Base-by-base conservation (phyloP, 192 early-diverging fungal genomes). In the Coemansia sp. region DNA sequence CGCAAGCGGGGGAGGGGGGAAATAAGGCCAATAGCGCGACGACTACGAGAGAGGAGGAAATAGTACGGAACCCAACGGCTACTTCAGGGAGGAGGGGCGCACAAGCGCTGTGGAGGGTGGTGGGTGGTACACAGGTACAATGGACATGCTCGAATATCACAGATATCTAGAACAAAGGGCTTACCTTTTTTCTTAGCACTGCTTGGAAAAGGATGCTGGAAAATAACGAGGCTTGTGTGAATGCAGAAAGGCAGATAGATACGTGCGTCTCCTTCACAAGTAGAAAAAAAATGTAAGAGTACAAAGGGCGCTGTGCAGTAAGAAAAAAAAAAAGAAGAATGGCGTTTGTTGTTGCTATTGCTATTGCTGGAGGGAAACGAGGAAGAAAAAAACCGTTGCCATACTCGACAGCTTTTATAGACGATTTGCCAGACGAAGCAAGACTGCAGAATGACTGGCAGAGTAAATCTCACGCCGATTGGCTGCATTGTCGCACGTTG, bases 401-500 rank as follows among this genome's bases (percentile, higher is more conserved):
- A 16, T 34, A 20, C 58, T 38, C 58, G 58, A 36, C 36, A 34
- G 20, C 31, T 18, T 61, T 61, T 61, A 61, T 61, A 61, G 34
- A 36, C 58, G 55, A 58, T 34, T 58, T 33, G 5, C 29, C 22
- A 58, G 31, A 6, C 15, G 31, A 38, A 18, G 16, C 44, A n/a
- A 46, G 44, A 46, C 44, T 46, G 18, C 44, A 46, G 18, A 46
- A 46, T 46, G 44, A 46, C 44, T 22, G 33, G 18, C 36, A 5
- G 6, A 38, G 58, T 29, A 38, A 20, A 34, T 61, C 58, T 38
- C 58, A 38, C 58, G 34, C 34, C 34, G 58, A 61, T 61, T 61
- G 58, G 33, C 27, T 34, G 9, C 20, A 55, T 55, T 46, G 52
- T 38, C 58, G 58, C 58, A 61, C 58, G 58, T 61, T 61, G 58